Evolutionary conservation across 352 stramenopile species (phyloP), one percentile per base, ranked within the genome.

Genomic region (Pythium aquatile): DNA sequence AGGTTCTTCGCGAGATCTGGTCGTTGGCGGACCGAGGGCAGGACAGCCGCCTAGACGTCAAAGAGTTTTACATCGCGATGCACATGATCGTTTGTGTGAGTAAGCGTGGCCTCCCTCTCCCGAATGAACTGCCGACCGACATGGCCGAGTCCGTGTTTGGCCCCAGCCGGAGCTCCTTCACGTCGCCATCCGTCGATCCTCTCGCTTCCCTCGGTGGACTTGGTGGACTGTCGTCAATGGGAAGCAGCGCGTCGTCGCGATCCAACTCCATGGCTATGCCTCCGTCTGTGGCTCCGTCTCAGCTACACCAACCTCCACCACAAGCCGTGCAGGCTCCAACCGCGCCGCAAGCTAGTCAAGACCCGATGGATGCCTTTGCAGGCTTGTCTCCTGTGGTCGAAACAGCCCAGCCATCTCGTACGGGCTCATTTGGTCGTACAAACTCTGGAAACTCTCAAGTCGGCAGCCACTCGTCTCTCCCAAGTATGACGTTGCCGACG

Each of bases 31-130:
- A 98, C 76, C 76, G 76, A 16, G 83, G 79, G 20, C 91, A 97
- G 13, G 89, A 98, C 72, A 98, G 95, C 66, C 89, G 90, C 51
- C 84, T 98, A 33, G 93, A 96, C 61, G 64, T 82, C 28, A 76
- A 95, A 28, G 96, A 98, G 68, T 98, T 98, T 71, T 97, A 95
- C 70, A 83, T 98, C 20, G 94, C 94, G 1, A 98, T 98, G 96
- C 96, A 98, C 67, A 70, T 98, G 61, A 98, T 98, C 72, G 94
- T 98, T 20, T 98, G 96, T 63, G 70, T 98, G 55, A 97, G 83
- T 71, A 97, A 97, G 65, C 85, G 91, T n/a, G 80, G 79, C 8
- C 68, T 97, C 9, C 72, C 85, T 0, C 72, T 97, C 52, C 91
- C 91, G 8, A 37, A 70, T 10, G 74, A 86, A 29, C 67, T 97